phyloP scores from a whole-genome alignment of 257 asterid species.

The Solanum etuberosum region DNA sequence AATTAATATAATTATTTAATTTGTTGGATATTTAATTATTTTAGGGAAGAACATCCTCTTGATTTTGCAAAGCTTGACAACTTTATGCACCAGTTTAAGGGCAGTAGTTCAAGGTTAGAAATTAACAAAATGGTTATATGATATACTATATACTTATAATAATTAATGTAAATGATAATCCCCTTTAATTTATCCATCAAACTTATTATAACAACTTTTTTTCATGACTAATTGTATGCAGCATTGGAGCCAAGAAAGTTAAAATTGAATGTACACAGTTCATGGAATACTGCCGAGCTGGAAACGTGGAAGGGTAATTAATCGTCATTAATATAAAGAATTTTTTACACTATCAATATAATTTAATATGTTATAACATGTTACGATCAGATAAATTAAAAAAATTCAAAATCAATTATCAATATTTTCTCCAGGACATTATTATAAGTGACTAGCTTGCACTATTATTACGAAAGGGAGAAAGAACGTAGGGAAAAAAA shows the following conservation, averaged over 20 bases:
- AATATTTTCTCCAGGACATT: background rate
- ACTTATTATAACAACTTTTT: background rate
- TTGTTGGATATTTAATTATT: background rate
- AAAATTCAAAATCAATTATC: background rate
- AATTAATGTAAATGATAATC: background rate
- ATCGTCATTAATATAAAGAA: background rate
- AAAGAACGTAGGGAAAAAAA: background rate
- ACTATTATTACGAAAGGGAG: background rate
- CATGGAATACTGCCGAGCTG: conserved; percentile 46
- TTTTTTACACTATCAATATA: background rate
- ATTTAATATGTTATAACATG: background rate
- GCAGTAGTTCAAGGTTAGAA: conserved; percentile 64
- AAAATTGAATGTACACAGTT: conserved; percentile 54
- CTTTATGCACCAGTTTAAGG: conserved; percentile 64
- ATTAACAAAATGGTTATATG: background rate
- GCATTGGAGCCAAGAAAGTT: conserved; percentile 82
- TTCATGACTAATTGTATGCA: conserved; percentile 11
- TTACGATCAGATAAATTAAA: too few species aligned
- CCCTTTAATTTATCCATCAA: background rate
- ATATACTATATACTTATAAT: background rate
- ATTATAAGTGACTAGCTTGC: background rate
- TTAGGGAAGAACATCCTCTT: conserved; percentile 23
- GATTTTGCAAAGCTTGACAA: conserved; percentile 42
- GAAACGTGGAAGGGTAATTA: conserved; percentile 65
- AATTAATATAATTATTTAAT: background rate